phyloP scores from a whole-genome alignment of 2,329 filamentous ascomycete species.

The Dothideomycetes sp. region DNA sequence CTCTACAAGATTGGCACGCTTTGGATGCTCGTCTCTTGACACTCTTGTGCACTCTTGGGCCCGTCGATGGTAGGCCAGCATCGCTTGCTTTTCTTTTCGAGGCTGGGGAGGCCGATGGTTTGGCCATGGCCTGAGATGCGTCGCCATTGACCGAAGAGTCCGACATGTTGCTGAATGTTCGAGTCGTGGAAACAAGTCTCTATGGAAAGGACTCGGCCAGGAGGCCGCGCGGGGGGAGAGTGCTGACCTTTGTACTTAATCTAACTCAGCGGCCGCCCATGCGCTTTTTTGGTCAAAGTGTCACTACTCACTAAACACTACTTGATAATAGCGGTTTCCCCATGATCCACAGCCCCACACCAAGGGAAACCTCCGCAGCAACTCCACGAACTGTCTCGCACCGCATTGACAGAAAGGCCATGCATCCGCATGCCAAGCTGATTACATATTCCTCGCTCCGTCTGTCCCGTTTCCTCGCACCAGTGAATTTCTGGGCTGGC shows the following conservation, averaged over 20 bases:
- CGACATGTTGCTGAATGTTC: conserved; percentile 11
- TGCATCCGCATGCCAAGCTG: neutral
- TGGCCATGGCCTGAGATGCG: neutral
- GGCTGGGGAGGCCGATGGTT: conserved; percentile 17
- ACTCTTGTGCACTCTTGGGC: conserved; percentile 41
- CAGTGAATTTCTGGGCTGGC: conserved; percentile 4
- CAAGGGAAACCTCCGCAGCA: neutral
- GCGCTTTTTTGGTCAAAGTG: conserved; percentile 7
- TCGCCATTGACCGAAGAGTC: conserved; percentile 14
- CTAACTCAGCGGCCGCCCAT: conserved; percentile 11
- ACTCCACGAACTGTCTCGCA: conserved; percentile 9
- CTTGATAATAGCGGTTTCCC: too few species aligned
- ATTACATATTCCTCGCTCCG: neutral
- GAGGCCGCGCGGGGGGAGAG: conserved; percentile 6
- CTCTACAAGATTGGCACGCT: conserved; percentile 79
- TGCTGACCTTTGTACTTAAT: conserved; percentile 13
- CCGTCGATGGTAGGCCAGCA: conserved; percentile 44
- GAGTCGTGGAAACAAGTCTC: neutral
- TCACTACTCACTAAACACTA: conserved; percentile 1
- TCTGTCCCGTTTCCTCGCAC: neutral
- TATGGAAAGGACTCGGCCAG: conserved; percentile 1
- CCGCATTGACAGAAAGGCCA: conserved; percentile 3
- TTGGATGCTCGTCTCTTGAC: conserved; percentile 83
- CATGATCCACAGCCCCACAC: conserved; percentile 12
- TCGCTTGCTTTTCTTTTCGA: conserved; percentile 51